Conservation (phyloP, 202 grass and related monocot species). For the Hordeum pubiflorum region DNA sequence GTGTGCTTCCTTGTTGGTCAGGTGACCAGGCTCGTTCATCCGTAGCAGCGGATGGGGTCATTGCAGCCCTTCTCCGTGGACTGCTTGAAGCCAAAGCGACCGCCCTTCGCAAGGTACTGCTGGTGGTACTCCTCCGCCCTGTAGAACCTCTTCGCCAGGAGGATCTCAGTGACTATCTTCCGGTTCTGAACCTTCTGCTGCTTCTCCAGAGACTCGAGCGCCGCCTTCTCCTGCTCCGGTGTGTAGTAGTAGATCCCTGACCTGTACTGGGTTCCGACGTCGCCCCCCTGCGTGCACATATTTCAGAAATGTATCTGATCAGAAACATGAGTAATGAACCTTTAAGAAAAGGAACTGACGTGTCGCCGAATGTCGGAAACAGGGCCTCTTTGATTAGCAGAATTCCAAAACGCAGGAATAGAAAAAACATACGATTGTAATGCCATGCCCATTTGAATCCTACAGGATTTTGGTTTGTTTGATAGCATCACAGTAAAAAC, state of each 20-base stretch:
- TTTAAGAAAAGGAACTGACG: not conserved
- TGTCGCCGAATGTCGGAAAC: not conserved
- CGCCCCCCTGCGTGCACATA: constrained; percentile 47
- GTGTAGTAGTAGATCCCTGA: constrained; percentile 93
- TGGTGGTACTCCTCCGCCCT: constrained; percentile 94
- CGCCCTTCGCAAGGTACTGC: constrained; percentile 91
- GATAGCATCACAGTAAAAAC: too few relatives aligned
- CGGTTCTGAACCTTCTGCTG: constrained; percentile 61
- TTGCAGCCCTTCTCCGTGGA: constrained; percentile 79
- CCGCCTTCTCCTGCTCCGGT: constrained; percentile 59
- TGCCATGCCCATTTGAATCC: too few relatives aligned
- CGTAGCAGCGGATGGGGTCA: constrained; percentile 92
- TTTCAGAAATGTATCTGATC: not conserved
- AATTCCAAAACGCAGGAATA: too few relatives aligned
- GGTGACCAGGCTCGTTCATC: constrained; percentile 16
- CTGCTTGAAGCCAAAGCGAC: constrained; percentile 72
- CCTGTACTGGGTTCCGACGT: constrained; percentile 83
- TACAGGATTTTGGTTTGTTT: too few relatives aligned
- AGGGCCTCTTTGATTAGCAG: too few relatives aligned
- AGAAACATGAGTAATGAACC: not conserved
- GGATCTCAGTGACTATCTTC: constrained; percentile 70
- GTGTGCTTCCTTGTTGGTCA: not conserved
- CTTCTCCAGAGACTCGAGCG: constrained; percentile 53
- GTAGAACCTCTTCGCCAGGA: constrained; percentile 91
- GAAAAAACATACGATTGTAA: too few relatives aligned